Percentiles rank a stretch among this genome's conserved stretches.
Evolutionary conservation across 2,329 filamentous ascomycete genomes (phyloP).

Genomic region (Sclerotinia spermophila): DNA sequence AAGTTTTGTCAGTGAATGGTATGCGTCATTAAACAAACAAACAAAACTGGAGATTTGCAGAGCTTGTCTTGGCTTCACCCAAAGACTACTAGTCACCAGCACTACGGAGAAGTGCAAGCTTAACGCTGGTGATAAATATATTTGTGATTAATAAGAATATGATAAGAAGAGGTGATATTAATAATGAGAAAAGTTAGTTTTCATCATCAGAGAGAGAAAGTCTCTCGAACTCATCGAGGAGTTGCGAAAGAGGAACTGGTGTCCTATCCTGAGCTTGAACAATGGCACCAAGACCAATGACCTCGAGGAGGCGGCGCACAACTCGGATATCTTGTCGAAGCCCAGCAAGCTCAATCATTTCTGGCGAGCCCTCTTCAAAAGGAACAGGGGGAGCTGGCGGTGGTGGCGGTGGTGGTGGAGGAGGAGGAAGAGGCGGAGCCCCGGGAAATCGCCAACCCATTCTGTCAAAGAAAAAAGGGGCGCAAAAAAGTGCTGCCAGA

Average conservation of each 20-base stretch:
- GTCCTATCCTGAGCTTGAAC: not conserved
- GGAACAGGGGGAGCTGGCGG: not conserved
- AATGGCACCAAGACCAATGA: not conserved
- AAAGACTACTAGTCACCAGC: no score
- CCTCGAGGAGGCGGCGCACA: not conserved
- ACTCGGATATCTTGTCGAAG: not conserved
- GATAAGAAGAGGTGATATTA: not conserved
- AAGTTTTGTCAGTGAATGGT: not conserved
- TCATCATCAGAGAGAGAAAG: not conserved
- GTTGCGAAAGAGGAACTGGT: not conserved
- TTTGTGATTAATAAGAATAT: not conserved
- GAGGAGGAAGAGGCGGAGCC: not conserved
- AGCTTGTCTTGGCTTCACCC: constrained; percentile 1
- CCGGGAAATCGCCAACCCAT: not conserved
- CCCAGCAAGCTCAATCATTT: not conserved
- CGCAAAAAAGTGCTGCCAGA: not conserved
- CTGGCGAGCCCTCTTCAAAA: not conserved
- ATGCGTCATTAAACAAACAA: not conserved
- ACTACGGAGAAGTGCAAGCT: no score
- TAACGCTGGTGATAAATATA: not conserved
- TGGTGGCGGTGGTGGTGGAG: not conserved
- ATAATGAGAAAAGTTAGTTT: not conserved
- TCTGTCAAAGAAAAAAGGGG: not conserved
- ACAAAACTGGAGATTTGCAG: not conserved
- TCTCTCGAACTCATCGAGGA: not conserved